Base-by-base conservation (phyloP, 805 yeast species). In the Wickerhamiella slavikovae region DNA sequence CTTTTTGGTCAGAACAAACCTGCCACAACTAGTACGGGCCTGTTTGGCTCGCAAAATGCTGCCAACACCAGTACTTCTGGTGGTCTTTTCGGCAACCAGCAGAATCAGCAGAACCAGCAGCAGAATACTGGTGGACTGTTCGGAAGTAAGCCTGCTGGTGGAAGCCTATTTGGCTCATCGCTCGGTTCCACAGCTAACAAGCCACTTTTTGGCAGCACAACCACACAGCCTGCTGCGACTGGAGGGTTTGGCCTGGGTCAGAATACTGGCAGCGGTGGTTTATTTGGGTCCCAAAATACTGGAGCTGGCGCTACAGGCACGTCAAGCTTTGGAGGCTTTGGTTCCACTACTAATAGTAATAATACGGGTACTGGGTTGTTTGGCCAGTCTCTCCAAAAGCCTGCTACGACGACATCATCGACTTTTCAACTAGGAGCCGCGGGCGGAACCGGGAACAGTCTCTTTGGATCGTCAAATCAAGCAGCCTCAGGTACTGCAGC, bases 371-470 rank as follows among this genome's bases (percentile, higher is more conserved):
- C n/a, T 12, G 40, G 40, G 3, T 32, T 37, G 15, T 38, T 39
- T 34, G 40, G 41, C 12, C 29, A 31, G 4, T 15, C 19, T 11
- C 28, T 28, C 10, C 17, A 5, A 5, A 14, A 16, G 7, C 21
- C 25, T 24, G n/a, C n/a, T n/a, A n/a, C n/a, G n/a, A n/a, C n/a
- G n/a, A n/a, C n/a, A n/a, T n/a, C n/a, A n/a, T n/a, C n/a, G n/a
- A n/a, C n/a, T n/a, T n/a, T n/a, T n/a, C n/a, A n/a, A n/a, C n/a
- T n/a, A n/a, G n/a, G n/a, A n/a, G n/a, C 24, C 25, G 13, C 22
- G 10, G 22, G 22, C 8, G 10, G 11, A 19, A 19, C 10, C 22
- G 22, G 22, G 11, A 11, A 14, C 12, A 14, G 24, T n/a, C 24
- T 22, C 13, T 22, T 22, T 22, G 24, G 24, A n/a, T 8, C 8